These are phyloP conservation scores for Yamadazyma songkhlaensis DNA, from an alignment of 1,139 yeast genomes.

Conservation along the genomic window DNA sequence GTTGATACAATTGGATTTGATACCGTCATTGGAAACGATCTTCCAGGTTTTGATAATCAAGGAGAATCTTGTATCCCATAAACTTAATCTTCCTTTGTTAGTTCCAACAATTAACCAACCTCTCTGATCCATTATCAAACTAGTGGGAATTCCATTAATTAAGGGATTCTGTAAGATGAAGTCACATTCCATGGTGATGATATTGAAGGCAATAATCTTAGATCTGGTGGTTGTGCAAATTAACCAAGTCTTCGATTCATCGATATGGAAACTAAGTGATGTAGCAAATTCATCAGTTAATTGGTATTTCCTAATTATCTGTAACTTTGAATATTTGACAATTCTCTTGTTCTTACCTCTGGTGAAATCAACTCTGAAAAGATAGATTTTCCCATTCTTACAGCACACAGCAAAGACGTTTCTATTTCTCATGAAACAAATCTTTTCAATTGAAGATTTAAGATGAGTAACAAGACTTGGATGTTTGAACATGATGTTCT, in stretches of 20 bases:
- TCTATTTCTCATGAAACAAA: conserved; percentile 57
- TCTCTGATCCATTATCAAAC: conserved; percentile 56
- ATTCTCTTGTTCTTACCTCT: conserved; percentile 34
- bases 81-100: conserved; percentile 61
- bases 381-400: conserved; percentile 56
- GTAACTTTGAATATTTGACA: conserved; percentile 31
- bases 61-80: conserved; percentile 81
- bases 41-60: conserved; percentile 61
- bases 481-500: conserved; percentile 55
- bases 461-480: conserved; percentile 51
- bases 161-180: conserved; percentile 53
- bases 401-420: conserved; percentile 70
- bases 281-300: conserved; percentile 39
- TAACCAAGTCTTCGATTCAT: conserved; percentile 22
- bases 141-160: conserved; percentile 61
- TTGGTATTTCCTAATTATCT: conserved; percentile 42
- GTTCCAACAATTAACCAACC: conserved; percentile 77
- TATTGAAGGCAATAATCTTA: conserved; percentile 54
- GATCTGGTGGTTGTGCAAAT: conserved; percentile 54
- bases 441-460: conserved; percentile 44
- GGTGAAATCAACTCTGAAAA: conserved; percentile 55
- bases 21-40: conserved; percentile 32
- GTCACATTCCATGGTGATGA: conserved; percentile 52
- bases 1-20: conserved; percentile 12
- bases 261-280: conserved; percentile 35